These are phyloP conservation scores for Bipolaris gigantea DNA, from an alignment of 2,329 filamentous ascomycete genomes.

Conservation along the genomic window DNA sequence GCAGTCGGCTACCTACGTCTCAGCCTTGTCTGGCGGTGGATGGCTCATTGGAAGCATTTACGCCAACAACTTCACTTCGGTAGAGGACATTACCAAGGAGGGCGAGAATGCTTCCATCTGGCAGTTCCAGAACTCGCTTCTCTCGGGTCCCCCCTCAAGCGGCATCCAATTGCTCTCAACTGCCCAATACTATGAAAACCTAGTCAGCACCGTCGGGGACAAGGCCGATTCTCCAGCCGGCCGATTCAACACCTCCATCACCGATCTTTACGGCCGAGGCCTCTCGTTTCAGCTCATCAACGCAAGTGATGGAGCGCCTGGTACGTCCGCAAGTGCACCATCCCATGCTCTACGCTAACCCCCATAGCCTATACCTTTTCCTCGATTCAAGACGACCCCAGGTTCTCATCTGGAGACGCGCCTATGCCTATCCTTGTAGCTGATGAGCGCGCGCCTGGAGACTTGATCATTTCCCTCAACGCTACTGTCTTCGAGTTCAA, in stretches of 20 bases:
- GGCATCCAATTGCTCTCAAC: slow-evolving; percentile 58
- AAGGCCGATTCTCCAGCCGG: slow-evolving; percentile 66
- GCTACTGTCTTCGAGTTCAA: slow-evolving; percentile 78
- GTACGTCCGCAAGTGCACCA: slow-evolving; percentile 62
- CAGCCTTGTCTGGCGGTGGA: slow-evolving; percentile 78
- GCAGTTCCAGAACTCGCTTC: slow-evolving; percentile 65
- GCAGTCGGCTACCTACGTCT: slow-evolving; percentile 78
- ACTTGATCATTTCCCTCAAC: slow-evolving; percentile 66
- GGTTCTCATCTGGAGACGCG: slow-evolving; percentile 64
- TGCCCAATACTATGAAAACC: slow-evolving; percentile 63
- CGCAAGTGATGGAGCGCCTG: slow-evolving; percentile 69
- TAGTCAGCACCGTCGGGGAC: slow-evolving; percentile 59
- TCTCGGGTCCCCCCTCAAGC: slow-evolving; percentile 58
- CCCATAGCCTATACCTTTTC: slow-evolving; percentile 71
- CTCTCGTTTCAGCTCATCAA: slow-evolving; percentile 86
- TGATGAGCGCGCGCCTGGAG: slow-evolving; percentile 66
- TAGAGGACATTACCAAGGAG: slow-evolving; percentile 58
- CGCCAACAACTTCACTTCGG: slow-evolving; percentile 74
- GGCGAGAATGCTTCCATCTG: slow-evolving; percentile 56
- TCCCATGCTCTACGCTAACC: slow-evolving; percentile 63
- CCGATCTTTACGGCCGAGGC: slow-evolving; percentile 85
- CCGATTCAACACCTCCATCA: slow-evolving; percentile 67
- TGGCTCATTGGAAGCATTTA: slow-evolving; percentile 85
- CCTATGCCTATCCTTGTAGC: slow-evolving; percentile 76
- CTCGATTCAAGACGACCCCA: slow-evolving; percentile 66